These are phyloP conservation scores for Zygoascus sp. DNA, from an alignment of 1,139 yeast genomes.

Conservation along the genomic window DNA sequence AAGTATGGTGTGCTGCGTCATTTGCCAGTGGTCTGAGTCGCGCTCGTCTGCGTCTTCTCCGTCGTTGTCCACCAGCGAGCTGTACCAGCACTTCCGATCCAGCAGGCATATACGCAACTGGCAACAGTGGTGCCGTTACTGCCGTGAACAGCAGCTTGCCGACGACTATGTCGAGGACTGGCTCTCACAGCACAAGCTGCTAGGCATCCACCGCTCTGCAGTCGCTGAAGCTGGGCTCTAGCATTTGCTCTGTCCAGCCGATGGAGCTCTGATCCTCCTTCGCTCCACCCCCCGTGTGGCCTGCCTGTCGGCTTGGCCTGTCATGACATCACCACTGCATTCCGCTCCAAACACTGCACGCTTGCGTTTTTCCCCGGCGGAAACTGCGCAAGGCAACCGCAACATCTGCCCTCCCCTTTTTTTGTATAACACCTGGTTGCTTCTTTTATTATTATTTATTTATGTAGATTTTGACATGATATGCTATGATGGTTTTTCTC, in stretches of 20 bases:
- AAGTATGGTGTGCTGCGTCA: constrained; percentile 10
- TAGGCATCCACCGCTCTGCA: constrained; percentile 24
- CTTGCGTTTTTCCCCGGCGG: neutral
- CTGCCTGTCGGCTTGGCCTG: too few species aligned
- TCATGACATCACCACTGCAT: neutral
- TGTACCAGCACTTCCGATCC: constrained; percentile 28
- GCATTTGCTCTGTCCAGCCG: neutral
- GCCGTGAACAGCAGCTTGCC: constrained; percentile 27
- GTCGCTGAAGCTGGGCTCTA: constrained; percentile 16
- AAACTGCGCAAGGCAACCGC: too few species aligned
- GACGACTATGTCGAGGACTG: constrained; percentile 32
- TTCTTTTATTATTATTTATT: neutral
- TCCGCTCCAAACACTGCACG: too few species aligned
- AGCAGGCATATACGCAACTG: constrained; percentile 27
- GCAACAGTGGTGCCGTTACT: constrained; percentile 28
- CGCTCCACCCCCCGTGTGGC: too few species aligned
- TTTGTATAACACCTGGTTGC: constrained; percentile 1
- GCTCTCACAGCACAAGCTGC: constrained; percentile 28
- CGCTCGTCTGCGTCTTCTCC: constrained; percentile 7
- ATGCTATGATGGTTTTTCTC: neutral
- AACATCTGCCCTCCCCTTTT: too few species aligned
- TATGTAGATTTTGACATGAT: constrained; percentile 2
- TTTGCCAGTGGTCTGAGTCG: constrained; percentile 13
- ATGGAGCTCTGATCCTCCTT: too few species aligned
- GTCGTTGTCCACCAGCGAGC: constrained; percentile 16